Conservation (phyloP, 23 red algal species). For the Agarophyton chilense region DNA sequence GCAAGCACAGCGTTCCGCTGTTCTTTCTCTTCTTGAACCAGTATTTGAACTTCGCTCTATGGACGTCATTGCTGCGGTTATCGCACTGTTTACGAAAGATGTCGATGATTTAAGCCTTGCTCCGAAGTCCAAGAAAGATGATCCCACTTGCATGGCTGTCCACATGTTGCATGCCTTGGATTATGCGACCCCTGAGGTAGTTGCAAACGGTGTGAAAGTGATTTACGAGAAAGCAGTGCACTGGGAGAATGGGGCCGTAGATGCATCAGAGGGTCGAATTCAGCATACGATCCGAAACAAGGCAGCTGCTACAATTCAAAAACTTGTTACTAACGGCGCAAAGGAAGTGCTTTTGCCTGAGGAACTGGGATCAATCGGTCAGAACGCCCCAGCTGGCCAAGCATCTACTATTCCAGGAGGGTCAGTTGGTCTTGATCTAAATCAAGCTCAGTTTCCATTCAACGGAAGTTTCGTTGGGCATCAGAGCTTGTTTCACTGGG, state of each 20-base stretch:
- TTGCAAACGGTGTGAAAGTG: constrained; percentile 31
- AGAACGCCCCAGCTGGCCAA: constrained; percentile 4
- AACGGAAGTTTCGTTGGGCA: constrained; percentile 21
- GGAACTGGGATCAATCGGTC: constrained; percentile 41
- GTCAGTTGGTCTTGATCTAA: constrained; percentile 42
- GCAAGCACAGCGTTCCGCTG: constrained; percentile 55
- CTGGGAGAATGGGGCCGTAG: constrained; percentile 21
- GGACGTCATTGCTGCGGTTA: constrained; percentile 56
- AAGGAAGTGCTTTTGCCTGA: background rate
- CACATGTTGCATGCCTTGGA: constrained; percentile 71
- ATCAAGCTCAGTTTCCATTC: background rate
- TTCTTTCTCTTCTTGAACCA: constrained; percentile 61
- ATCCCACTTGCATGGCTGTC: constrained; percentile 42
- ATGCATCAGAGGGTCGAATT: constrained; percentile 40
- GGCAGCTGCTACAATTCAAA: background rate
- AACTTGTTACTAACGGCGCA: background rate
- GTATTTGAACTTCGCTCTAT: constrained; percentile 62
- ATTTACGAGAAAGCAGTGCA: constrained; percentile 47
- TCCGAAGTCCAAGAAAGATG: background rate
- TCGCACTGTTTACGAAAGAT: constrained; percentile 47
- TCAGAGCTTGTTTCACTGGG: constrained; percentile 52
- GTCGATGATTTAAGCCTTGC: constrained; percentile 33
- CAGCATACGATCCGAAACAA: constrained; percentile 29
- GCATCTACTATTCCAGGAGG: constrained; percentile 53
- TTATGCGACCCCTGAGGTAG: constrained; percentile 56